A percentile compares a stretch with the other conserved stretches of the same genome.
Evolutionary conservation across 2,329 filamentous ascomycete species (phyloP).

Genomic region (Coccinonectria pachysandricola): DNA sequence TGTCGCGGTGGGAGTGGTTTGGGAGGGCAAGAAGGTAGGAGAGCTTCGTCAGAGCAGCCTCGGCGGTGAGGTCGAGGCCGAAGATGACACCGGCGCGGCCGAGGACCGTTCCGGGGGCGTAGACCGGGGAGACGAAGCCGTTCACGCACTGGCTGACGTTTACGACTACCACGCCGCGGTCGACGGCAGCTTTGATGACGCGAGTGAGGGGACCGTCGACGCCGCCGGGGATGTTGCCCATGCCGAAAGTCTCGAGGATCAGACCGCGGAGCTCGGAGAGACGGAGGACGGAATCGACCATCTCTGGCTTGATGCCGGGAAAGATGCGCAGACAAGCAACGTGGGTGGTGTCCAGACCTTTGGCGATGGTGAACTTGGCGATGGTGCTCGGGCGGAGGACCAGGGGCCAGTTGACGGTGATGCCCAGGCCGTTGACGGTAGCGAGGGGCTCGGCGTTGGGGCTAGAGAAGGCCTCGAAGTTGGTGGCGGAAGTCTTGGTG

Average conservation of each 20-base stretch:
- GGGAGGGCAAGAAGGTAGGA: constrained; percentile 70
- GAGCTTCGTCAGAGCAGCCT: constrained; percentile 84
- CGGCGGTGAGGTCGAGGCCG: constrained; percentile 78
- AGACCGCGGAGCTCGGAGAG: constrained; percentile 70
- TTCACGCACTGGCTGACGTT: constrained; percentile 85
- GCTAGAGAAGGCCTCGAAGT: constrained; percentile 78
- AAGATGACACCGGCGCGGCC: constrained; percentile 80
- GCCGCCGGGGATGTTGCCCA: constrained; percentile 81
- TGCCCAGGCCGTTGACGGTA: constrained; percentile 68
- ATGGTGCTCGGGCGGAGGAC: constrained; percentile 66
- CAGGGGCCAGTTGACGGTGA: constrained; percentile 70
- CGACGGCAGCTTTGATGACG: constrained; percentile 66
- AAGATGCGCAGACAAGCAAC: constrained; percentile 86
- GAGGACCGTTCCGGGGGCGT: constrained; percentile 66
- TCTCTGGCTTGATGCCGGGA: constrained; percentile 85
- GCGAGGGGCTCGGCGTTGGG: constrained; percentile 81
- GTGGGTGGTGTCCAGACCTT: constrained; percentile 72
- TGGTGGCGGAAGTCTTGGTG: constrained; percentile 77
- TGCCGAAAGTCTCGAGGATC: constrained; percentile 85
- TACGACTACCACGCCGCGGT: constrained; percentile 74
- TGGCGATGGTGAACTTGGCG: constrained; percentile 63
- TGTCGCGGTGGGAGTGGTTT: constrained; percentile 51
- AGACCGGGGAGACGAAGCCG: constrained; percentile 68
- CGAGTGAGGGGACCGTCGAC: constrained; percentile 68
- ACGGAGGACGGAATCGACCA: constrained; percentile 75